Base-by-base conservation (phyloP, 768 basidiomycete genomes). In the Russula foetens region DNA sequence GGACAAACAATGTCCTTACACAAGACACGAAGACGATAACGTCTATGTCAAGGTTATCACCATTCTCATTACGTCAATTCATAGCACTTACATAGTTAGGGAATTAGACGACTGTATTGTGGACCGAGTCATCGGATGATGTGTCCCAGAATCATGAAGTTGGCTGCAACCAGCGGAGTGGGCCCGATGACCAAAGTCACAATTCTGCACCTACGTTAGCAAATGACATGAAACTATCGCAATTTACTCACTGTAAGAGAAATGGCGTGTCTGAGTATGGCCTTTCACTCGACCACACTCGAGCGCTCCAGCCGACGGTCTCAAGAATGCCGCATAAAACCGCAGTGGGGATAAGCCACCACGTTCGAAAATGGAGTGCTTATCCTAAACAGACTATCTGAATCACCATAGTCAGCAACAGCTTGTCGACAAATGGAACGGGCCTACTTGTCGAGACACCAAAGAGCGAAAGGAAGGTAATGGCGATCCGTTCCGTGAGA, bases 401-500 rank as follows among this genome's bases (percentile, higher is more conserved):
- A 31, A 14, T 7, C 9, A 8, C 1, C 19, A 31, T n/a, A 4
- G 58, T 59, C n/a, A 53, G 31, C 21, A 43, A 19, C 5, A 7
- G 11, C 15, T 0, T 1, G 7, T 50, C 1, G 17, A 44, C 21
- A 23, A 51, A 46, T 23, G 24, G 60, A 49, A 15, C 35, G 9
- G 35, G 47, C 69, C 15, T 60, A 71, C 74, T 21, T 7, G 73
- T 70, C 5, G 71, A 61, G 17, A 74, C 1, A n/a, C 63, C 55
- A 51, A 72, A 76, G 14, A 76, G 69, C 7, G 67, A 69, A 46
- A 78, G 53, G 66, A 75, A 77, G 33, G 73, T 56, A 39, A 71
- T 69, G 60, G 69, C 70, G 24, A 76, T 64, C 70, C 73, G 74
- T 52, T 72, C 67, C 0, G 75, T 76, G 2, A 74, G 75, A 2